Conservation (phyloP, 495 filamentous ascomycete species). For the Bathelium albidoporum region DNA sequence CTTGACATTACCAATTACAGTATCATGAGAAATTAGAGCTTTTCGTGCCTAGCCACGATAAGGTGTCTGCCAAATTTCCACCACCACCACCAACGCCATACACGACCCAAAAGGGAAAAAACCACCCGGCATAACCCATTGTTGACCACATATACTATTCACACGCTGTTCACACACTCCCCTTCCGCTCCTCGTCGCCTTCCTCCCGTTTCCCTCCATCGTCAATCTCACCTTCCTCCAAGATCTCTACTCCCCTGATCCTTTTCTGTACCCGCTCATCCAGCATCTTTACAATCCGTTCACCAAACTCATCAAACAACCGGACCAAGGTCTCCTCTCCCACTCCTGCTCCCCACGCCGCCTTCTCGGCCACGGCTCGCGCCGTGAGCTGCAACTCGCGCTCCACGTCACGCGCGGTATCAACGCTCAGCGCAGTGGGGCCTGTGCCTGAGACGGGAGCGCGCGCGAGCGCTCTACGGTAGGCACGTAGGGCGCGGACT, state of each 20-base stretch:
- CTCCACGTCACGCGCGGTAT: constrained; percentile 13
- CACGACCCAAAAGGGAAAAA: no score
- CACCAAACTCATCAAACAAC: constrained; percentile 62
- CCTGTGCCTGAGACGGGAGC: constrained; percentile 1
- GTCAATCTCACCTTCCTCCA: neutral
- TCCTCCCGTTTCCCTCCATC: neutral
- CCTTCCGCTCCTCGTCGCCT: constrained; percentile 1
- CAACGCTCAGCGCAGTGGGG: constrained; percentile 3
- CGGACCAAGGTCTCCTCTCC: constrained; percentile 51
- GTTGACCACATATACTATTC: neutral
- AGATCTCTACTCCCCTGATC: constrained; percentile 19
- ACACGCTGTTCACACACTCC: neutral
- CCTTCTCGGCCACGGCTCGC: constrained; percentile 52
- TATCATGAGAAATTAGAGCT: no score
- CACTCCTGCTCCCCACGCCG: constrained; percentile 41
- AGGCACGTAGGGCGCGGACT: constrained; percentile 66
- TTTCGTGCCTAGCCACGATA: no score
- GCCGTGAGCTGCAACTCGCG: constrained; percentile 53
- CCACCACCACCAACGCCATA: no score
- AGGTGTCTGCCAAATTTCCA: no score
- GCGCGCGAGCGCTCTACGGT: constrained; percentile 63
- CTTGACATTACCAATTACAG: no score
- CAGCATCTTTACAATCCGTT: constrained; percentile 56
- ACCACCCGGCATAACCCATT: neutral
- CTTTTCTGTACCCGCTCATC: constrained; percentile 51